Evolutionary conservation across 768 basidiomycete species (phyloP).

Genomic region (Boletus pseudo-olivaceus): DNA sequence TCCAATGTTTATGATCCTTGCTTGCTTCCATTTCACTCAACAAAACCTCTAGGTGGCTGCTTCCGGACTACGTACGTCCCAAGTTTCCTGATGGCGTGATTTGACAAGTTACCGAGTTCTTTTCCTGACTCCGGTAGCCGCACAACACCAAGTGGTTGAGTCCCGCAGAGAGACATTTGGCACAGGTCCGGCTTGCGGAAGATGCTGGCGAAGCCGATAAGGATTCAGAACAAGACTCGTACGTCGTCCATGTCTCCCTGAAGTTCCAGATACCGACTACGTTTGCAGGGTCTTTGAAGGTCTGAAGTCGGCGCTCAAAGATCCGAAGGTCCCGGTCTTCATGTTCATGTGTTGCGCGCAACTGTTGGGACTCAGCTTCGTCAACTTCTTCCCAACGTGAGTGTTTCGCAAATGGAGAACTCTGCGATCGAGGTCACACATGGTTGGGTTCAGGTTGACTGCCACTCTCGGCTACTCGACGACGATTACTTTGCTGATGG

Average conservation of each 20-base stretch:
- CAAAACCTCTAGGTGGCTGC: conserved; percentile 41
- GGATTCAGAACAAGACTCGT: conserved; percentile 59
- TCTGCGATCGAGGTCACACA: not conserved
- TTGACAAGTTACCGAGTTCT: not conserved
- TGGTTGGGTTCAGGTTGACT: conserved; percentile 40
- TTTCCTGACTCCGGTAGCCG: conserved; percentile 39
- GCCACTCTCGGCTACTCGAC: conserved; percentile 61
- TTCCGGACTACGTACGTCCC: conserved; percentile 55
- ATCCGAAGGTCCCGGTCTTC: conserved; percentile 53
- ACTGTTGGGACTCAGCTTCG: conserved; percentile 56
- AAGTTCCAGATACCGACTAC: not conserved
- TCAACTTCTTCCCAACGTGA: conserved; percentile 57
- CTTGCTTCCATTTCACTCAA: not conserved
- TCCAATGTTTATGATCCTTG: not conserved
- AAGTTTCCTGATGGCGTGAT: not conserved
- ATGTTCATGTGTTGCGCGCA: conserved; percentile 51
- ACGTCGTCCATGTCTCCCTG: conserved; percentile 19
- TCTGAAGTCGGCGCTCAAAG: conserved; percentile 51
- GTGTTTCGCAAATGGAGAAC: conserved; percentile 5
- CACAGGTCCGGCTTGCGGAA: conserved; percentile 63
- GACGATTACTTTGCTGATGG: conserved; percentile 53
- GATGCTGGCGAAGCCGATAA: conserved; percentile 66
- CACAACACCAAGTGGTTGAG: conserved; percentile 61
- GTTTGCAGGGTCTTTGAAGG: conserved; percentile 16
- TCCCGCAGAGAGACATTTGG: conserved; percentile 49